phyloP scores from a whole-genome alignment of 192 early-diverging fungal genomes.

The Kickxella alabastrina region DNA sequence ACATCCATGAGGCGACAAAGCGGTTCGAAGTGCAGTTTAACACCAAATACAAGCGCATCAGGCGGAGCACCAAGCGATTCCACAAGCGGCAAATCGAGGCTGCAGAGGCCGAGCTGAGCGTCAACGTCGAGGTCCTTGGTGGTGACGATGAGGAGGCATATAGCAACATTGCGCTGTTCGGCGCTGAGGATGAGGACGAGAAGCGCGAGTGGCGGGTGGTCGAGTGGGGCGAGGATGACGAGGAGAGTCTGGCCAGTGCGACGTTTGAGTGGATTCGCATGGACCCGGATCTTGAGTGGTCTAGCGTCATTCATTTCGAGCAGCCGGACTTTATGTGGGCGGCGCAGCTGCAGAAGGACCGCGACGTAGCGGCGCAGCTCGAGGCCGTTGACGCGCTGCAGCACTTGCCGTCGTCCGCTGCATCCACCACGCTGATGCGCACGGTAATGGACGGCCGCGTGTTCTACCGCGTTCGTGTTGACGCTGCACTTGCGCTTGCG shows the following conservation, averaged over 20 bases:
- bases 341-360: constrained; percentile 81
- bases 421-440: constrained; percentile 71
- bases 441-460: constrained; percentile 72
- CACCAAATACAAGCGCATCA: constrained; percentile 96
- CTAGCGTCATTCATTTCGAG: constrained; percentile 78
- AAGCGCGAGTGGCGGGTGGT: constrained; percentile 69
- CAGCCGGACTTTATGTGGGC: constrained; percentile 97
- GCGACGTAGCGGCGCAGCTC: constrained; percentile 87
- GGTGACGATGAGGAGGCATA: constrained; percentile 44
- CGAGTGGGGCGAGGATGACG: constrained; percentile 79
- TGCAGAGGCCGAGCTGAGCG: constrained; percentile 56
- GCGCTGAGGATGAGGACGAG: constrained; percentile 57
- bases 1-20: constrained; percentile 70
- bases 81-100: constrained; percentile 68
- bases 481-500: constrained; percentile 69
- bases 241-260: constrained; percentile 56
- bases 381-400: constrained; percentile 74
- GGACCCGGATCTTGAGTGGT: constrained; percentile 93
- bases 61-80: constrained; percentile 72
- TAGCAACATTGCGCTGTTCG: constrained; percentile 50
- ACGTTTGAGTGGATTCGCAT: constrained; percentile 96
- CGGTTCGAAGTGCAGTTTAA: constrained; percentile 91
- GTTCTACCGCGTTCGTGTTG: constrained; percentile 85
- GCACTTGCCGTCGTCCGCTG: constrained; percentile 58
- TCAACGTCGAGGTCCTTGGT: constrained; percentile 43